These are phyloP conservation scores for Guyanaporus albipodus DNA, from an alignment of 768 basidiomycete genomes.

Conservation along the genomic window DNA sequence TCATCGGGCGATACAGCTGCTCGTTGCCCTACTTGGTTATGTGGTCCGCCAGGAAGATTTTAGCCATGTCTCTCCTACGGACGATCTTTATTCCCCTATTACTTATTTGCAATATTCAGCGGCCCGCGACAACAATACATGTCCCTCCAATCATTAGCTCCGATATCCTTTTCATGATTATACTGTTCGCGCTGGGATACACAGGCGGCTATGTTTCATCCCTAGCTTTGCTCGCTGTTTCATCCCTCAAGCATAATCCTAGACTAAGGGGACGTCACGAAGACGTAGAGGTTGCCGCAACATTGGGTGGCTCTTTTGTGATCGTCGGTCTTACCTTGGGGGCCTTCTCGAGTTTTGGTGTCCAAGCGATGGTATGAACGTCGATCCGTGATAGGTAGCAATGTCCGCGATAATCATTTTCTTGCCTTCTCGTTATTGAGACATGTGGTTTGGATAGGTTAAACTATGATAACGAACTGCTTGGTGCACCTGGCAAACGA, in stretches of 20 bases:
- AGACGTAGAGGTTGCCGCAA: constrained; percentile 84
- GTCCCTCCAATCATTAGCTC: constrained; percentile 57
- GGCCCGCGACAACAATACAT: constrained; percentile 30
- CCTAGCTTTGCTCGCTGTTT: constrained; percentile 76
- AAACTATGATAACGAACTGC: constrained; percentile 18
- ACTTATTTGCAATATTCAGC: constrained; percentile 83
- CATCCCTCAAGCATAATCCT: constrained; percentile 78
- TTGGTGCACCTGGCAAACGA: constrained; percentile 63
- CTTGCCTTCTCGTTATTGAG: neutral
- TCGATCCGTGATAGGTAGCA: neutral
- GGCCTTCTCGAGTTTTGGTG: constrained; percentile 77
- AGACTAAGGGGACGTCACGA: constrained; percentile 61
- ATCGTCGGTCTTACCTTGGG: constrained; percentile 74
- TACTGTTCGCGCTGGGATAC: constrained; percentile 69
- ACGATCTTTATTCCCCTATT: constrained; percentile 84
- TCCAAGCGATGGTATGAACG: constrained; percentile 59
- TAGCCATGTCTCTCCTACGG: constrained; percentile 61
- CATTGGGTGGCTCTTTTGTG: constrained; percentile 72
- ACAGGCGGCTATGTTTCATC: constrained; percentile 81
- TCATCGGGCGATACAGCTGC: constrained; percentile 65
- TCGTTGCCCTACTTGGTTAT: constrained; percentile 60
- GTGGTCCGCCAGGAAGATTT: constrained; percentile 63
- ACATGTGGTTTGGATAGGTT: neutral
- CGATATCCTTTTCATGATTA: constrained; percentile 69
- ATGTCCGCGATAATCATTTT: neutral